phyloP scores from a whole-genome alignment of 2,329 filamentous ascomycete genomes.

The Neoarthrinium moseri region DNA sequence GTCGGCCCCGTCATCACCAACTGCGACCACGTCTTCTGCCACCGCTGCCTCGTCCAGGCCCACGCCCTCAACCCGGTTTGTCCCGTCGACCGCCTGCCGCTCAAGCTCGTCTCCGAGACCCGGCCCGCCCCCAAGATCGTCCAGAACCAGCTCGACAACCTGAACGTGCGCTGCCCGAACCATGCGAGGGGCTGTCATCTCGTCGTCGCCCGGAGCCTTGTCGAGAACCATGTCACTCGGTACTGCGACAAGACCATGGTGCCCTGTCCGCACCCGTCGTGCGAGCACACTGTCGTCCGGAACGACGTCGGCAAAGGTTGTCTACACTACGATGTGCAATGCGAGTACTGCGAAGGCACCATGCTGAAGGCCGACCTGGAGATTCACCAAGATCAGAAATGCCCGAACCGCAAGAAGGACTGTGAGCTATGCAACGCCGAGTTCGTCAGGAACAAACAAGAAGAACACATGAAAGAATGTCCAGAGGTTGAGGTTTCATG shows the following conservation, averaged over 20 bases:
- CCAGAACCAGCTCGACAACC: constrained; percentile 58
- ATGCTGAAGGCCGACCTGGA: constrained; percentile 49
- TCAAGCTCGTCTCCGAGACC: constrained; percentile 31
- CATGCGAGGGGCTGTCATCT: constrained; percentile 47
- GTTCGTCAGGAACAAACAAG: constrained; percentile 43
- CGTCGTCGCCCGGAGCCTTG: constrained; percentile 49
- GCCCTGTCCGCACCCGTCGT: constrained; percentile 53
- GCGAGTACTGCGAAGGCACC: constrained; percentile 51
- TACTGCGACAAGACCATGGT: constrained; percentile 57
- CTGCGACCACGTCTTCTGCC: constrained; percentile 67
- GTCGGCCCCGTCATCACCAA: constrained; percentile 59
- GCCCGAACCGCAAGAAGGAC: constrained; percentile 44
- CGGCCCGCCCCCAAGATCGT: constrained; percentile 45
- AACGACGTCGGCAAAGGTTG: constrained; percentile 53
- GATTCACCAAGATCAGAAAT: constrained; percentile 41
- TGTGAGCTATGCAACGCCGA: constrained; percentile 49
- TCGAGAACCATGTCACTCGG: constrained; percentile 54
- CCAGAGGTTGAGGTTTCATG: constrained; percentile 38
- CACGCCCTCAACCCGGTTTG: constrained; percentile 45
- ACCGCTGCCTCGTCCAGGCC: constrained; percentile 50
- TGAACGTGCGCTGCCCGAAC: constrained; percentile 60
- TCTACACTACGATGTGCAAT: constrained; percentile 50
- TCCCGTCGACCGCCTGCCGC: constrained; percentile 54
- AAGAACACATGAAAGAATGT: constrained; percentile 48
- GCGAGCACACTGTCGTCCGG: constrained; percentile 49